A percentile compares a stretch with the other conserved stretches of the same genome.
phyloP scores from a whole-genome alignment of 306 rosid genomes.

The Cucumis sativus region Cucumber_9930_V3 NC_026656.2:13018501-13019000 shows the following conservation, averaged over 20 bases:
- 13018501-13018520: background rate
- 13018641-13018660: background rate
- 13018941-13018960: too few species aligned
- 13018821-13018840: background rate
- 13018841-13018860: background rate
- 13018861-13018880: background rate
- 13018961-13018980: too few species aligned
- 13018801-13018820: background rate
- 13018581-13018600: background rate
- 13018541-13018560: background rate
- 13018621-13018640: background rate
- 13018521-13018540: conserved; percentile 6
- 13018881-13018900: background rate
- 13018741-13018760: background rate
- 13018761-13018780: background rate
- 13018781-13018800: background rate
- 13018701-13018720: background rate
- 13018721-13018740: background rate
- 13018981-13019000: too few species aligned
- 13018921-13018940: too few species aligned
- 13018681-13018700: too few species aligned
- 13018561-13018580: conserved; percentile 4
- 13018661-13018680: background rate
- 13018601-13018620: background rate
- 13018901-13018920: too few species aligned